Percentiles rank a stretch among this genome's conserved stretches.
Conservation (phyloP, 495 filamentous ascomycete genomes). For the Podospora tetraspora region DNA sequence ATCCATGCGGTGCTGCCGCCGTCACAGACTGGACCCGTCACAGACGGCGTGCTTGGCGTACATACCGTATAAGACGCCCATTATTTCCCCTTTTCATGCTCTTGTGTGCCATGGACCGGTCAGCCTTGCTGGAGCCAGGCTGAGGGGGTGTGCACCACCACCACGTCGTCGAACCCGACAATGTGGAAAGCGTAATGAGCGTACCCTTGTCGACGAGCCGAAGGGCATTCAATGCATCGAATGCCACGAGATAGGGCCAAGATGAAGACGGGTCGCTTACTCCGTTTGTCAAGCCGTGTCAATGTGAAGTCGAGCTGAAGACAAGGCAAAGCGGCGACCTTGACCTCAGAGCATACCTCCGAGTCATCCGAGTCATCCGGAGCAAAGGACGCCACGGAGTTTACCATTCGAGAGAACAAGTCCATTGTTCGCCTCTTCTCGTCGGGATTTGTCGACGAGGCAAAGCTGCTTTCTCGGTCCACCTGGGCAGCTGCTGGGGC, state of each 20-base stretch:
- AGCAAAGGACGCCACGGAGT: neutral
- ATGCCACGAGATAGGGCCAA: slow-evolving; percentile 1
- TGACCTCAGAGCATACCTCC: neutral
- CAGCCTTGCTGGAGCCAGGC: neutral
- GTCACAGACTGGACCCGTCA: neutral
- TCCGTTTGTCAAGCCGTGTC: neutral
- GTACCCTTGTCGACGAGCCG: slow-evolving; percentile 3
- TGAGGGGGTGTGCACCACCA: neutral
- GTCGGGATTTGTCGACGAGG: too few species aligned
- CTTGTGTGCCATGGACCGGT: neutral
- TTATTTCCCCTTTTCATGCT: neutral
- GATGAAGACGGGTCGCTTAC: neutral
- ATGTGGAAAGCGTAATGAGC: slow-evolving; percentile 16
- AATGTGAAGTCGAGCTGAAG: neutral
- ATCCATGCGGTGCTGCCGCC: neutral
- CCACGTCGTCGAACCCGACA: slow-evolving; percentile 13
- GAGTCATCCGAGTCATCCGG: neutral
- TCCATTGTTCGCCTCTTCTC: neutral
- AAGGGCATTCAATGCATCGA: neutral
- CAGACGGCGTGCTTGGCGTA: slow-evolving; percentile 2
- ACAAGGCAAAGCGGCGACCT: neutral
- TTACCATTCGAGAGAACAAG: neutral
- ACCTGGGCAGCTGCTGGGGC: neutral
- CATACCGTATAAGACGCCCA: neutral
- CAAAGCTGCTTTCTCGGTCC: too few species aligned